Percentiles rank a stretch among this genome's conserved stretches.
phyloP scores from a whole-genome alignment of 1,139 yeast genomes.

The Blastobotrys serpentis region DNA sequence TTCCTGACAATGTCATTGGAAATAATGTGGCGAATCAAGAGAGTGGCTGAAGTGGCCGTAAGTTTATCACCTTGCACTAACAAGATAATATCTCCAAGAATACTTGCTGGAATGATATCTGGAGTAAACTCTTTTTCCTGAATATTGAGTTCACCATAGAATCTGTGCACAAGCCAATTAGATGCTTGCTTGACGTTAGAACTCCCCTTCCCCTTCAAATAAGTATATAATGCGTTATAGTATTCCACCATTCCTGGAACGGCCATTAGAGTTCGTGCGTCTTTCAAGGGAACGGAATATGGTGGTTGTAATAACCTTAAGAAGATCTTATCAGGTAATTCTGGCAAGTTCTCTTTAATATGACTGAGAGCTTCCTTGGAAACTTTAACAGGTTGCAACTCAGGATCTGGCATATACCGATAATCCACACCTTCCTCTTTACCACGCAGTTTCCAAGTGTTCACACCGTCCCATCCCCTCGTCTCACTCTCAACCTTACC shows the following conservation, averaged over 20 bases:
- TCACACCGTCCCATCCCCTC: conserved; percentile 83
- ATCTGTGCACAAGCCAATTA: conserved; percentile 83
- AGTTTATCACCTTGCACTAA: conserved; percentile 41
- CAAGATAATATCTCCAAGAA: conserved; percentile 47
- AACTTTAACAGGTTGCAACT: conserved; percentile 60
- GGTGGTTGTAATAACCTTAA: conserved; percentile 51
- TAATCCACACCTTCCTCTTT: conserved; percentile 87
- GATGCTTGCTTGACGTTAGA: conserved; percentile 37
- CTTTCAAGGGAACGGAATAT: conserved; percentile 62
- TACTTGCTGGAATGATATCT: conserved; percentile 26
- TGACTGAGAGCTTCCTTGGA: conserved; percentile 43
- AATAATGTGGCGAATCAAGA: conserved; percentile 59
- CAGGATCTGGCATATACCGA: conserved; percentile 93
- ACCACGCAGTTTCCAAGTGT: conserved; percentile 62
- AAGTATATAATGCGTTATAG: conserved; percentile 48
- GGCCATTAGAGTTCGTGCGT: conserved; percentile 62
- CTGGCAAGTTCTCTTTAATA: conserved; percentile 50
- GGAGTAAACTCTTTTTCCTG: conserved; percentile 43
- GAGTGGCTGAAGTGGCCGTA: conserved; percentile 63
- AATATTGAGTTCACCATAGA: conserved; percentile 67
- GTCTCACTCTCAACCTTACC: conserved; percentile 61
- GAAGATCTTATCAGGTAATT: conserved; percentile 61
- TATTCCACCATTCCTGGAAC: conserved; percentile 49
- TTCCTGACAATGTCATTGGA: conserved; percentile 43
- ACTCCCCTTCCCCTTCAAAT: conserved; percentile 27